Conservation (phyloP, 2,329 filamentous ascomycete genomes). For the Taxawa tesnikishii region DNA sequence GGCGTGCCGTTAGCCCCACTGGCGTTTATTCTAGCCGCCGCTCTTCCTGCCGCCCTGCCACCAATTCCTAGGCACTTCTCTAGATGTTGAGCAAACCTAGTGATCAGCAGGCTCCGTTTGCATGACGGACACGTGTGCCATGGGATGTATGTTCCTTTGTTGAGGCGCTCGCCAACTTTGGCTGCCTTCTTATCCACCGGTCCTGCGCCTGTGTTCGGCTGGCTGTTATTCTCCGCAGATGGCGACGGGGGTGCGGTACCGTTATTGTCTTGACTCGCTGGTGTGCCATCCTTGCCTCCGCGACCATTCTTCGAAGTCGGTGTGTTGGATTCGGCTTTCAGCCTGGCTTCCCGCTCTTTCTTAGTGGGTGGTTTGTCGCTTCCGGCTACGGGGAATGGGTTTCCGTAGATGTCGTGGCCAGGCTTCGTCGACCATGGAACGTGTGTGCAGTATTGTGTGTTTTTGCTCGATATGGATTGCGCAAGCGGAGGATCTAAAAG, state of each 20-base stretch:
- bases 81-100: constrained; percentile 47
- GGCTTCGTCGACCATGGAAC: constrained; percentile 65
- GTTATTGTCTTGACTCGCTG: constrained; percentile 26
- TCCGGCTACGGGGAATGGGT: constrained; percentile 59
- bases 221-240: constrained; percentile 15
- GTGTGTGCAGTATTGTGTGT: constrained; percentile 60
- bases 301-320: constrained; percentile 23
- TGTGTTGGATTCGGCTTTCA: constrained; percentile 17
- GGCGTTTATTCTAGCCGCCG: constrained; percentile 27
- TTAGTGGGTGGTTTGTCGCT: constrained; percentile 51
- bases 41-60: constrained; percentile 37
- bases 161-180: constrained; percentile 31
- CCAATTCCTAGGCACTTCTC: constrained; percentile 49
- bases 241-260: constrained; percentile 20
- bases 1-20: constrained; percentile 13
- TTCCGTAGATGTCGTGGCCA: constrained; percentile 71
- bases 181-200: constrained; percentile 29
- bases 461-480: constrained; percentile 26
- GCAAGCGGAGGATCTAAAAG: constrained; percentile 58
- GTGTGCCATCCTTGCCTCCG: constrained; percentile 31
- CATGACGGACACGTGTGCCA: constrained; percentile 48
- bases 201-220: constrained; percentile 11
- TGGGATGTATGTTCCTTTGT: constrained; percentile 37
- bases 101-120: constrained; percentile 49
- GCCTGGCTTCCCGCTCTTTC: constrained; percentile 62